Evolutionary conservation across 768 basidiomycete species (phyloP), one percentile per base, ranked within the genome.

Genomic region (Xanthoconium purpureum): DNA sequence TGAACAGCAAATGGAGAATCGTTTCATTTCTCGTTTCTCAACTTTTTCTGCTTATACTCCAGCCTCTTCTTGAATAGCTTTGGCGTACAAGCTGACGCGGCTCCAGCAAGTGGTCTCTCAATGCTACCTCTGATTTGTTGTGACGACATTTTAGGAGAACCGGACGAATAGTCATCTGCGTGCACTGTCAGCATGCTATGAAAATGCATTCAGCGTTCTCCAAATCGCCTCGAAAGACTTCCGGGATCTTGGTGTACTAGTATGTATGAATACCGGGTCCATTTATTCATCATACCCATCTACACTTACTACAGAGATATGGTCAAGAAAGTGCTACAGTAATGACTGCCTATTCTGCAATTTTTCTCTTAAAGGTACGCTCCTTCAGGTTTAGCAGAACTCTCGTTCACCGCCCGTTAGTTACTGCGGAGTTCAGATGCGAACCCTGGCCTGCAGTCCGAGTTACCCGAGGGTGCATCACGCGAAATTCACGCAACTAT

Each of bases 271-370:
- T 61, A 82, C 83, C 58, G 52, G 12, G 10, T 15, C 28, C 17
- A 40, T 53, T 24, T 39, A 29, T 20, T 15, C n/a, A 11, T 38
- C 42, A 51, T 46, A 52, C 48, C 39, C 47, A 38, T 45, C 47
- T 32, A 43, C 36, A 33, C 40, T 46, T 24, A 50, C 32, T 17
- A 15, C 67, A 92, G 90, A 85, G 87, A 44, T 94, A 93, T 63
- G 82, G 87, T 9, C 91, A 93, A 74, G 91, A 93, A 67, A 87
- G 88, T 6, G 83, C 91, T 57, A 85, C 87, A 9, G 82, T 88
- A 45, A 93, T 93, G 91, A 88, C 88, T 18, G 91, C 89, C 28
- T 93, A 93, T 64, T 84, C 88, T 46, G 90, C 91, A 18, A 84
- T 93, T 37, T 87, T 91, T 66, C 73, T 94, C 59, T 75, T 93